A percentile compares a stretch with the other conserved stretches of the same genome.
Evolutionary conservation across 2,329 filamentous ascomycete genomes (phyloP).

Genomic region (Penicillium sp.): DNA sequence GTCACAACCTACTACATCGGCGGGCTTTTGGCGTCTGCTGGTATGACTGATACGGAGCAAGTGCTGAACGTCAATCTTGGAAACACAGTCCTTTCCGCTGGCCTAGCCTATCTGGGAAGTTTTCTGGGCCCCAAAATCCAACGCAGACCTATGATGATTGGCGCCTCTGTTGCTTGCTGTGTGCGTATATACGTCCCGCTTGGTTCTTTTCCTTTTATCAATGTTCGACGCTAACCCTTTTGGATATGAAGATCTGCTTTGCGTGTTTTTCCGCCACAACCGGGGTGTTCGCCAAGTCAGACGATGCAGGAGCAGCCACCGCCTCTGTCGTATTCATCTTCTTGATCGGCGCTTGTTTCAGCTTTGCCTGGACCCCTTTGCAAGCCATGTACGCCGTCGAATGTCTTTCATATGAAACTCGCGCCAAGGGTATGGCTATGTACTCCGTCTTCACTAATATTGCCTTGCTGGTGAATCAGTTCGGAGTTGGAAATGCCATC

Average conservation of each 20-base stretch:
- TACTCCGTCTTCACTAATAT: conserved; percentile 46
- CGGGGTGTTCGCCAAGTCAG: conserved; percentile 22
- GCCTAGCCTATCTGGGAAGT: conserved; percentile 47
- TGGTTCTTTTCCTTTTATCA: not conserved
- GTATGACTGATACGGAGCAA: conserved; percentile 47
- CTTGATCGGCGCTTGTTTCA: conserved; percentile 50
- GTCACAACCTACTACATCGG: conserved; percentile 55
- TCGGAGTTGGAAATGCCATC: conserved; percentile 48
- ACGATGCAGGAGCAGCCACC: conserved; percentile 39
- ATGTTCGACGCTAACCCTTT: not conserved
- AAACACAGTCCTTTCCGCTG: conserved; percentile 53
- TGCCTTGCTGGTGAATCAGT: conserved; percentile 48
- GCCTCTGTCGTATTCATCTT: conserved; percentile 51
- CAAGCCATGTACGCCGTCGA: conserved; percentile 54
- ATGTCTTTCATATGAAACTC: conserved; percentile 53
- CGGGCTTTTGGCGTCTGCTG: conserved; percentile 52
- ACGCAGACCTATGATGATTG: conserved; percentile 53
- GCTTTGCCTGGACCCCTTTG: conserved; percentile 47
- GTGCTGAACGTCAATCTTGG: conserved; percentile 56
- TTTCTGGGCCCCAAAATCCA: conserved; percentile 56
- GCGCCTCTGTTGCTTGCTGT: not conserved
- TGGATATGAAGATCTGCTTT: not conserved
- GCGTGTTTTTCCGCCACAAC: conserved; percentile 2
- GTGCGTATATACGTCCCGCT: not conserved
- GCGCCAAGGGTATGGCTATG: conserved; percentile 57